A percentile compares a stretch with the other conserved stretches of the same genome.
Conservation (phyloP, 2,329 filamentous ascomycete genomes). For the Scedosporium apiospermum region DNA sequence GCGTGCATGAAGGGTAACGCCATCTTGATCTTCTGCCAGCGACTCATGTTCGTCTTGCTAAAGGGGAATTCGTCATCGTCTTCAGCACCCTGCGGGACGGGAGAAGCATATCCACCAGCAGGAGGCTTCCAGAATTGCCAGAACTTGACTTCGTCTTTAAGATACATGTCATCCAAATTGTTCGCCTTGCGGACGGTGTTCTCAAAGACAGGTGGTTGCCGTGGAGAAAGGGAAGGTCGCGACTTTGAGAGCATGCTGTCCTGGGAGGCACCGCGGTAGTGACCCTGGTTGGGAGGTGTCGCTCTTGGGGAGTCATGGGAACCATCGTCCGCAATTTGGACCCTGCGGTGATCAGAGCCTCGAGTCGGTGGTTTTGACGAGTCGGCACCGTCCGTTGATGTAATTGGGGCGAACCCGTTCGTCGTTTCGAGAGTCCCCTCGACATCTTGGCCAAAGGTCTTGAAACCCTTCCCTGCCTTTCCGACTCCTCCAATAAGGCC, state of each 20-base stretch:
- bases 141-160: slow-evolving; percentile 37
- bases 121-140: slow-evolving; percentile 59
- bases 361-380: slow-evolving; percentile 8
- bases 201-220: slow-evolving; percentile 14
- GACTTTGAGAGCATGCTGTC: not conserved
- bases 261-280: not conserved
- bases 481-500: slow-evolving; percentile 25
- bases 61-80: slow-evolving; percentile 21
- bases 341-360: slow-evolving; percentile 1
- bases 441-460: slow-evolving; percentile 37
- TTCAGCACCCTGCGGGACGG: slow-evolving; percentile 47
- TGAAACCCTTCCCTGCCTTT: slow-evolving; percentile 35
- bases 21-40: slow-evolving; percentile 40
- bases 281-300: not conserved
- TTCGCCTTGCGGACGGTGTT: slow-evolving; percentile 45
- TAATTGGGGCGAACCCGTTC: slow-evolving; percentile 38
- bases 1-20: slow-evolving; percentile 39
- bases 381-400: slow-evolving; percentile 13
- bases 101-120: slow-evolving; percentile 49
- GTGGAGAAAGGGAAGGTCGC: not conserved
- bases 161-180: slow-evolving; percentile 39
- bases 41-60: slow-evolving; percentile 27
- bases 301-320: not conserved
- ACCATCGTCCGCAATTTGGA: not conserved
- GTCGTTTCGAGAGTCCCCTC: slow-evolving; percentile 44